Evolutionary conservation across 2,329 filamentous ascomycete genomes (phyloP).

Genomic region (Calonectria crousiana): DNA sequence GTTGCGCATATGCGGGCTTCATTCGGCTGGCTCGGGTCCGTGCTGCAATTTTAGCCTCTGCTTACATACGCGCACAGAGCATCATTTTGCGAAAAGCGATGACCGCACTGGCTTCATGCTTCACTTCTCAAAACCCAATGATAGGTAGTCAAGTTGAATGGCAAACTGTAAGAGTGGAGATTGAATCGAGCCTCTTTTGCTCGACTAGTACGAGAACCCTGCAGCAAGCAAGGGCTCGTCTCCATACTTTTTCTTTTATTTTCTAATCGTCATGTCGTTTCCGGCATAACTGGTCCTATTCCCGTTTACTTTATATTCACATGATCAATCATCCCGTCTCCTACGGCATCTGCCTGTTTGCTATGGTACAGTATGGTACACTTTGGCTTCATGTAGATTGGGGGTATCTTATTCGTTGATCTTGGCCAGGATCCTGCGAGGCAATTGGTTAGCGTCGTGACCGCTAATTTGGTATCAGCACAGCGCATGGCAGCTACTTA

Average conservation of each 20-base stretch:
- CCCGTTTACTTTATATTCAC: slow-evolving; percentile 39
- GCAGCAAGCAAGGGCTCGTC: slow-evolving; percentile 2
- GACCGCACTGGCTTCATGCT: neutral
- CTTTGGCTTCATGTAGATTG: slow-evolving; percentile 35
- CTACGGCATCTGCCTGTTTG: slow-evolving; percentile 32
- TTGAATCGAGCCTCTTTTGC: slow-evolving; percentile 41
- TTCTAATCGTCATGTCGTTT: slow-evolving; percentile 24
- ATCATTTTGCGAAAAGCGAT: neutral
- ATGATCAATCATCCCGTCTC: slow-evolving; percentile 32
- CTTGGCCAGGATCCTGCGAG: slow-evolving; percentile 90
- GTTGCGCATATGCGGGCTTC: neutral
- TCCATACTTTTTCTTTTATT: slow-evolving; percentile 13
- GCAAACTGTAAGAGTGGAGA: slow-evolving; percentile 45
- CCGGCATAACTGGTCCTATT: slow-evolving; percentile 31
- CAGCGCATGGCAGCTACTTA: slow-evolving; percentile 65
- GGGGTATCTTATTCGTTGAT: slow-evolving; percentile 84
- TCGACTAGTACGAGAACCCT: slow-evolving; percentile 34
- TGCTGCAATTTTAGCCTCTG: neutral
- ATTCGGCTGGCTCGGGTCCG: neutral
- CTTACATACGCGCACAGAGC: neutral
- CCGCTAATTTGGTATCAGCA: neutral
- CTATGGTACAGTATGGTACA: slow-evolving; percentile 55
- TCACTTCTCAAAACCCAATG: neutral
- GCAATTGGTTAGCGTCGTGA: slow-evolving; percentile 27
- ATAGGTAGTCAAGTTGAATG: slow-evolving; percentile 28